Base-by-base conservation (phyloP, 1,139 yeast genomes). In the Cylindricascospora bacillispora region DNA sequence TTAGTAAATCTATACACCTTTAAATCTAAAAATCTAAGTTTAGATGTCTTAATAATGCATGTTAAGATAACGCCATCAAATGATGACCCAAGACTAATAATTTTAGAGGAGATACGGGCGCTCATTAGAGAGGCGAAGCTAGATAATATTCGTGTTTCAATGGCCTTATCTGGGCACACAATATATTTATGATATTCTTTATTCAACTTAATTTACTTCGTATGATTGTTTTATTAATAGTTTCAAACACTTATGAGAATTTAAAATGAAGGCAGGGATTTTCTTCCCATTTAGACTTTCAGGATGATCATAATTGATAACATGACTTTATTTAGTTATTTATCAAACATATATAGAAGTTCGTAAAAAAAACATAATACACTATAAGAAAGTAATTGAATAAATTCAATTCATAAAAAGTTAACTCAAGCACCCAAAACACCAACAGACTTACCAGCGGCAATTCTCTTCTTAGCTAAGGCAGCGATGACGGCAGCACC, bases 401-500 rank as follows among this genome's bases (percentile, higher is more conserved):
- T n/a, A n/a, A n/a, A n/a, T n/a, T n/a, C n/a, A n/a, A n/a, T n/a
- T n/a, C n/a, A n/a, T n/a, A n/a, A n/a, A n/a, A n/a, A n/a, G n/a
- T n/a, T n/a, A n/a, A n/a, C n/a, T n/a, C n/a, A n/a, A n/a, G n/a
- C n/a, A 24, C 32, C 32, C 6, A 25, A n/a, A 15, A 67, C 57
- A 53, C 95, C 95, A 33, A 85, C 86, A 39, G 89, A 73, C 47
- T 67, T 62, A 29, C 86, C 86, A 34, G 68, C 63, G 31, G 63
- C 62, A 49, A 80, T 62, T 63, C 97, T 76, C 57, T 72, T 63
- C 57, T 77, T 73, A 33, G 97, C 81, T 59, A 86, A 70, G 34
- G 97, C 95, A 33, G 97, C 95, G 60, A 86, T 86, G 45, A 89
- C 70, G 30, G 97, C 98, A 33, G 97, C 97, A 51, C 97, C 97